Evolutionary conservation across 2,329 filamentous ascomycete species (phyloP).

Genomic region (Neonectria hederae): DNA sequence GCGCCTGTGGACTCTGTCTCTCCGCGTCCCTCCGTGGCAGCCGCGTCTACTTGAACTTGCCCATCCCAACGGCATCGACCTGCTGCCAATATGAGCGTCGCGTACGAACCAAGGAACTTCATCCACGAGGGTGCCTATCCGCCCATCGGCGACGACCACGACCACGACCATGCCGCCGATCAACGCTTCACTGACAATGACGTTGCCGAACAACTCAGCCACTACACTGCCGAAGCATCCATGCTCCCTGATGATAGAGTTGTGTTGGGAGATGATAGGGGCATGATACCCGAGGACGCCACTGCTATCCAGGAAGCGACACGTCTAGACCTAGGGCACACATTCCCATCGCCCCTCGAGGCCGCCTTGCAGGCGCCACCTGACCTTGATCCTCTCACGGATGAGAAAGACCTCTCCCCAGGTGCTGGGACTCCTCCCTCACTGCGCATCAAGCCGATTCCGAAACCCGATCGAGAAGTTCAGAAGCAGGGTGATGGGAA

Average conservation of each 20-base stretch:
- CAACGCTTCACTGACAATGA: slow-evolving; percentile 56
- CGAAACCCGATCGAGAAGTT: slow-evolving; percentile 67
- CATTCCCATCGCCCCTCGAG: slow-evolving; percentile 49
- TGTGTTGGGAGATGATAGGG: slow-evolving; percentile 48
- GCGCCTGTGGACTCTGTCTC: slow-evolving; percentile 23
- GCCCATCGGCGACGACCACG: slow-evolving; percentile 56
- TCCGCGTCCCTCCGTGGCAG: slow-evolving; percentile 24
- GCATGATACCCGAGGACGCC: slow-evolving; percentile 52
- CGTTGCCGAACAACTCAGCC: slow-evolving; percentile 54
- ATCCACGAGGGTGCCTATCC: slow-evolving; percentile 60
- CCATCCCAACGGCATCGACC: slow-evolving; percentile 21
- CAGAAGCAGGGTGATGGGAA: slow-evolving; percentile 76
- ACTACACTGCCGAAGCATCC: slow-evolving; percentile 53
- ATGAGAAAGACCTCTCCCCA: slow-evolving; percentile 49
- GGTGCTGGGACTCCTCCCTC: slow-evolving; percentile 46
- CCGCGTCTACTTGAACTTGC: slow-evolving; percentile 27
- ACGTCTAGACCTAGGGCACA: slow-evolving; percentile 50
- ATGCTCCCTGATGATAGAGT: slow-evolving; percentile 51
- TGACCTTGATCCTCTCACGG: slow-evolving; percentile 46
- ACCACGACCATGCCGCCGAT: slow-evolving; percentile 52
- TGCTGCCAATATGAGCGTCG: slow-evolving; percentile 58
- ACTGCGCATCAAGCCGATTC: slow-evolving; percentile 61
- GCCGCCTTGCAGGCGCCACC: slow-evolving; percentile 44
- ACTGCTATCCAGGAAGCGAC: slow-evolving; percentile 50
- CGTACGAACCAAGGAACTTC: slow-evolving; percentile 61